Conservation (phyloP, 306 rosid genomes). For the Inga laurina region DNA sequence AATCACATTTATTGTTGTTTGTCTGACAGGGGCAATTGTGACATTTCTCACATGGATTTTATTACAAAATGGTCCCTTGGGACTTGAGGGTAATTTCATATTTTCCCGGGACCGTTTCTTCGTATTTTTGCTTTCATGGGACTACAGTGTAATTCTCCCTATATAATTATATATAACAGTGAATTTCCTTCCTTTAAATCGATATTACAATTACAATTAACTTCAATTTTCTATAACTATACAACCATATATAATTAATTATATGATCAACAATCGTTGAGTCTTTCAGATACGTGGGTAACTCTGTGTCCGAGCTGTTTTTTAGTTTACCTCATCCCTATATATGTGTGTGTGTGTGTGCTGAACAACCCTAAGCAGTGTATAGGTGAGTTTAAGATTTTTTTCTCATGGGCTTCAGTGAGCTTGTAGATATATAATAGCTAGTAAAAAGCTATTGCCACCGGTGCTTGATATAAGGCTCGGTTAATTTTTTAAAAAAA, state of each 20-base stretch:
- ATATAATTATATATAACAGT: background rate
- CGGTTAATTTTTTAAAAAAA: too few species aligned
- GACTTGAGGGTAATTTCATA: too few species aligned
- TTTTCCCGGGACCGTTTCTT: too few species aligned
- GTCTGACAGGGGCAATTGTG: too few species aligned
- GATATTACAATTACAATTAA: background rate
- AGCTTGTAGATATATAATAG: background rate
- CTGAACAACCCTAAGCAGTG: background rate
- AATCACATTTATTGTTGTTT: too few species aligned
- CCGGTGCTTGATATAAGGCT: accelerated
- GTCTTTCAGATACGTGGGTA: background rate
- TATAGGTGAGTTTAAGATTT: background rate
- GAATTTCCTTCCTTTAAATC: background rate
- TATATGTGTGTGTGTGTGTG: too few species aligned
- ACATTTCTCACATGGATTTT: too few species aligned
- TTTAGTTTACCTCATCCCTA: background rate
- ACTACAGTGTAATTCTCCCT: too few species aligned
- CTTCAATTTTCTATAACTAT: background rate
- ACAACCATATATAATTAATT: background rate
- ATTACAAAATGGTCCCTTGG: too few species aligned
- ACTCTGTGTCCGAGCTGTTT: background rate
- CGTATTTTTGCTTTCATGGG: too few species aligned
- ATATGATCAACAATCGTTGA: background rate
- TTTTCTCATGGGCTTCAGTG: background rate
- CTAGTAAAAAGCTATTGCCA: background rate